These are phyloP conservation scores for Grigorovia yakushimaensis DNA, from an alignment of 805 yeast genomes.

Conservation along the genomic window DNA sequence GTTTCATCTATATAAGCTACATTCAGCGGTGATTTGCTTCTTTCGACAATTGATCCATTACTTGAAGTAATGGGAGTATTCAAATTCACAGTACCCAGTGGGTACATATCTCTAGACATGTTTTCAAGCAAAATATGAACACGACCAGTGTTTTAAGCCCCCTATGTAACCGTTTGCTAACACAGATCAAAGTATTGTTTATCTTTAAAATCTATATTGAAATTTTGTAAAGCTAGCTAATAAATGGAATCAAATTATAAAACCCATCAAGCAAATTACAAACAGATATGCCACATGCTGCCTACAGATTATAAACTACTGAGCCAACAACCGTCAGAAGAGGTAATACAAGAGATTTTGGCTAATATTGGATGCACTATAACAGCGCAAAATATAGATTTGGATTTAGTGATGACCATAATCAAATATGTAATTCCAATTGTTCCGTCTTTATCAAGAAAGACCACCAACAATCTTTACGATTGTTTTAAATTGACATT, in stretches of 20 bases:
- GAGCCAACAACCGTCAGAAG: background rate
- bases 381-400: background rate
- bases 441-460: constrained; percentile 15
- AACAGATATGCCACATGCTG: background rate
- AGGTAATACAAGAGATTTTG: background rate
- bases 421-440: constrained; percentile 17
- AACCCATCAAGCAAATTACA: too few relatives aligned
- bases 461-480: constrained; percentile 3
- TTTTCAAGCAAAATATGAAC: background rate
- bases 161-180: too few relatives aligned
- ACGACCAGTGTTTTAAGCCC: too few relatives aligned
- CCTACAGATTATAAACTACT: background rate
- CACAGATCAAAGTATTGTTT: background rate
- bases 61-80: background rate
- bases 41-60: background rate
- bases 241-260: too few relatives aligned
- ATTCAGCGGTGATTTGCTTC: background rate
- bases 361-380: background rate
- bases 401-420: constrained; percentile 8
- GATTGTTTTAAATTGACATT: constrained; percentile 8
- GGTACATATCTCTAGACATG: background rate
- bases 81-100: background rate
- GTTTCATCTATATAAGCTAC: background rate
- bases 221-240: too few relatives aligned
- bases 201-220: background rate